Base-by-base conservation (phyloP, 768 basidiomycete species). In the Collybia nuda region DNA sequence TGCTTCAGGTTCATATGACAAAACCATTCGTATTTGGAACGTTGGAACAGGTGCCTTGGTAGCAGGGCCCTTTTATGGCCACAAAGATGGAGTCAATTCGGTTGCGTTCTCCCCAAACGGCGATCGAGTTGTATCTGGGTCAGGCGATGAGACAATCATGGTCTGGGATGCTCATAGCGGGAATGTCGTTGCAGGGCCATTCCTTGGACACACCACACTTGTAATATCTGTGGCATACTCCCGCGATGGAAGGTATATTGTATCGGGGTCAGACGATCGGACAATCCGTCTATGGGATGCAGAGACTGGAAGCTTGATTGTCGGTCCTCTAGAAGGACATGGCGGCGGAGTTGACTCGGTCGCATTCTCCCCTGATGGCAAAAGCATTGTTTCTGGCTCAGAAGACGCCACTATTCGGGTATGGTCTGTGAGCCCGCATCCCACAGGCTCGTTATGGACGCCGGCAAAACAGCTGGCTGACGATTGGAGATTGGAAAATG, bases 301-400 rank as follows among this genome's bases (percentile, higher is more conserved):
- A 5, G 44, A 44, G 5, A 50, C 48, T 37, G 55, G 53, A 5
- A n/a, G 45, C n/a, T 9, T 59, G 53, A 51, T 65, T 52, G n/a
- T 51, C 47, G 59, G 60, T 5, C 40, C 51, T 5, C 43, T 56
- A 17, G 11, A 47, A 22, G 55, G 56, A 36, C 63, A 65, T 48
- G 54, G 40, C 5, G 26, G 45, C 22, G 11, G 17, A 6, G 53
- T 63, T 35, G 28, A 9, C 5, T 62, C 74, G 6, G 64, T 81
- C n/a, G 71, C 75, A 38, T 82, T 80, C 62, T 79, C 80, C 51
- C 79, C 79, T 0, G 68, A 71, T 35, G 79, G 59, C 6, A 53
- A 42, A 15, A 52, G 40, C 14, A 53, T 71, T 28, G 62, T 59
- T 9, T 65, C 70, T 5, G 63, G 62, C 7, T 65, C 64, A 0